Evolutionary conservation across 345 rosid genomes (phyloP).

Genomic region (Microcos paniculata): DNA sequence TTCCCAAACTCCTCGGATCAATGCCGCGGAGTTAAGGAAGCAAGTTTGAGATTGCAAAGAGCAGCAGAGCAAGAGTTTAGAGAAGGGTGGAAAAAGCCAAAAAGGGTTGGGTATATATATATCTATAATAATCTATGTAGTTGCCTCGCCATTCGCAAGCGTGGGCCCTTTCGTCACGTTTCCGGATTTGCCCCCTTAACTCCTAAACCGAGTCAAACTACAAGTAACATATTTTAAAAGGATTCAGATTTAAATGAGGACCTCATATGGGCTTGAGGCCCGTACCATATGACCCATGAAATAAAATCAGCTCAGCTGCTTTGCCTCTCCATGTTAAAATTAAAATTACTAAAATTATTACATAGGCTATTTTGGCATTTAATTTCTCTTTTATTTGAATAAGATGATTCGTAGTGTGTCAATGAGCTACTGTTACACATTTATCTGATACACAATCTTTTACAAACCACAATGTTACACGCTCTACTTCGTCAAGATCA

Average conservation of each 20-base stretch:
- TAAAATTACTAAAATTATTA: no score
- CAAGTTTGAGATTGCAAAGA: neutral
- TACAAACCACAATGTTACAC: no score
- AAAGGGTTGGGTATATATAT: neutral
- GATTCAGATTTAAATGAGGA: neutral
- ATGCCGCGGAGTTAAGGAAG: conserved; percentile 30
- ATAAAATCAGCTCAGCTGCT: no score
- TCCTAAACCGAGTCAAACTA: neutral
- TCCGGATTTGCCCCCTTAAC: conserved; percentile 14
- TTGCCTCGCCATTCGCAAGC: neutral
- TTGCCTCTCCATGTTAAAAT: no score
- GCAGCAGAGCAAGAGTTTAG: neutral
- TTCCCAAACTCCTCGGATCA: conserved; percentile 51
- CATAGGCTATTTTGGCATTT: no score
- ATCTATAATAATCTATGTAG: no score
- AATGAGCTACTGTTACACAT: no score
- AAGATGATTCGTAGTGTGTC: no score
- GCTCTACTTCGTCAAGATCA: no score
- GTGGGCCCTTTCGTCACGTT: neutral
- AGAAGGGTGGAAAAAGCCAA: neutral
- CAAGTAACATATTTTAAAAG: neutral
- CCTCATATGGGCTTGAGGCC: neutral
- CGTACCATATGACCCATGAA: neutral
- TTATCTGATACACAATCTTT: no score
- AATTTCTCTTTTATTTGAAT: no score